Conservation (phyloP, 495 filamentous ascomycete species). For the Hyaloscypha finlandica region DNA sequence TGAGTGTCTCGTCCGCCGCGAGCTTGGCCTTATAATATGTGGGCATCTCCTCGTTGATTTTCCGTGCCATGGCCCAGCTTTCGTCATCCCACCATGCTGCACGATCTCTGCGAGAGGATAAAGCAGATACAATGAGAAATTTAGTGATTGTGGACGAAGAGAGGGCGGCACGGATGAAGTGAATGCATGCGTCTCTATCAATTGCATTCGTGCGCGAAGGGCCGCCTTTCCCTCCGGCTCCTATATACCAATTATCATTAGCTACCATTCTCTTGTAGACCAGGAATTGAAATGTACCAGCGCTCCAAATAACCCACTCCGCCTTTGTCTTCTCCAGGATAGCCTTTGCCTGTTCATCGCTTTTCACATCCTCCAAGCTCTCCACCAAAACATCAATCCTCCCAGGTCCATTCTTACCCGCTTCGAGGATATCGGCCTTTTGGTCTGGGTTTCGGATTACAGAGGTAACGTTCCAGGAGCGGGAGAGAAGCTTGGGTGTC, state of each 20-base stretch:
- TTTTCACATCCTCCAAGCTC: slow-evolving; percentile 70
- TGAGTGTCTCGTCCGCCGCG: slow-evolving; percentile 71
- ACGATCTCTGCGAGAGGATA: slow-evolving; percentile 50
- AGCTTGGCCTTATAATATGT: slow-evolving; percentile 75
- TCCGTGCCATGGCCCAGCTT: slow-evolving; percentile 51
- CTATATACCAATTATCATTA: slow-evolving; percentile 32
- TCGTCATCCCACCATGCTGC: slow-evolving; percentile 71
- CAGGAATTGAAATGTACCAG: slow-evolving; percentile 49
- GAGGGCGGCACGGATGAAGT: slow-evolving; percentile 64
- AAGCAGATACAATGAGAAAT: slow-evolving; percentile 74
- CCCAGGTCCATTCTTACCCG: slow-evolving; percentile 54
- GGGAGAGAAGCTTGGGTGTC: slow-evolving; percentile 71
- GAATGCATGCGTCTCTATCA: slow-evolving; percentile 35
- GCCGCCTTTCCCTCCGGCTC: slow-evolving; percentile 77
- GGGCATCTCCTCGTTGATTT: slow-evolving; percentile 54
- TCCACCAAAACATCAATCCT: slow-evolving; percentile 58
- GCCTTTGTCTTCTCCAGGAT: slow-evolving; percentile 61
- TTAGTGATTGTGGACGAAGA: slow-evolving; percentile 60
- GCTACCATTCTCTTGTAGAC: too few relatives aligned
- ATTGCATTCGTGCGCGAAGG: slow-evolving; percentile 57
- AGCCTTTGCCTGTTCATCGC: slow-evolving; percentile 57
- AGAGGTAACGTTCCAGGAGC: slow-evolving; percentile 74
- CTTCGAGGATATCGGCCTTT: slow-evolving; percentile 58
- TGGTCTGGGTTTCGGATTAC: slow-evolving; percentile 74
- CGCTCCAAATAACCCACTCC: slow-evolving; percentile 79